These are phyloP conservation scores for Mesembryanthemum crystallinum DNA, from an alignment of 148 eudicot species.

Conservation along the genomic window DNA sequence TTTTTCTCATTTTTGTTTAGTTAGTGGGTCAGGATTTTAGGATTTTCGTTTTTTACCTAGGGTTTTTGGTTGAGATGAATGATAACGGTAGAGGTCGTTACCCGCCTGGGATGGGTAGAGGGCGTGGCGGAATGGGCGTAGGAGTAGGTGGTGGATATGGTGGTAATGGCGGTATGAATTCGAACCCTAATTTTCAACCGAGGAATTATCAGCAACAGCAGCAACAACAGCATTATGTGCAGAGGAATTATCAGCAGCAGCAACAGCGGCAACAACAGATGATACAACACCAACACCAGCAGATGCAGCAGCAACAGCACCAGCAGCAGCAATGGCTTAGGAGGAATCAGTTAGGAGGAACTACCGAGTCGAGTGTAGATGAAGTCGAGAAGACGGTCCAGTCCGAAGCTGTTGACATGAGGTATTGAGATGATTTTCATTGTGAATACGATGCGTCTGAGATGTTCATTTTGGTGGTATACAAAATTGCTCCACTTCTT, in stretches of 20 bases:
- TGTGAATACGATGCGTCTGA: too few relatives aligned
- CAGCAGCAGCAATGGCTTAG: slow-evolving; percentile 61
- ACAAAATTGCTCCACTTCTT: background rate
- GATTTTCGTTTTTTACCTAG: background rate
- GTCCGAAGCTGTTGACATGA: slow-evolving; percentile 61
- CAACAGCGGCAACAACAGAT: slow-evolving; percentile 27
- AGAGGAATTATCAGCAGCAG: slow-evolving; percentile 9
- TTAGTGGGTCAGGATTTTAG: background rate
- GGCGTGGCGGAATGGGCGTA: slow-evolving; percentile 19
- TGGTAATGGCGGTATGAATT: slow-evolving; percentile 11
- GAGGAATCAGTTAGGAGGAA: slow-evolving; percentile 48
- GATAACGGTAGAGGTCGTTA: slow-evolving; percentile 33
- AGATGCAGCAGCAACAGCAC: slow-evolving; percentile 15
- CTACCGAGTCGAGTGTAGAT: slow-evolving; percentile 34
- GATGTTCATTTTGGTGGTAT: background rate
- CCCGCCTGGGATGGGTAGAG: slow-evolving; percentile 37
- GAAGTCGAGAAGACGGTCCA: slow-evolving; percentile 80
- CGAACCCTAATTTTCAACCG: slow-evolving; percentile 32
- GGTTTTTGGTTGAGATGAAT: slow-evolving; percentile 28
- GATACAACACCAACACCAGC: slow-evolving; percentile 11
- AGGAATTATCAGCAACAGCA: slow-evolving; percentile 32
- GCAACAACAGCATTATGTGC: slow-evolving; percentile 24
- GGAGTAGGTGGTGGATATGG: slow-evolving; percentile 19
- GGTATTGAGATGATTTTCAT: slow-evolving; percentile 38
- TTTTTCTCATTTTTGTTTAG: background rate